Percentiles rank a stretch among this genome's conserved stretches.
These are phyloP conservation scores for Trichophyton rubrum DNA, from an alignment of 2,329 filamentous ascomycete species.

Conservation along the genomic window DNA sequence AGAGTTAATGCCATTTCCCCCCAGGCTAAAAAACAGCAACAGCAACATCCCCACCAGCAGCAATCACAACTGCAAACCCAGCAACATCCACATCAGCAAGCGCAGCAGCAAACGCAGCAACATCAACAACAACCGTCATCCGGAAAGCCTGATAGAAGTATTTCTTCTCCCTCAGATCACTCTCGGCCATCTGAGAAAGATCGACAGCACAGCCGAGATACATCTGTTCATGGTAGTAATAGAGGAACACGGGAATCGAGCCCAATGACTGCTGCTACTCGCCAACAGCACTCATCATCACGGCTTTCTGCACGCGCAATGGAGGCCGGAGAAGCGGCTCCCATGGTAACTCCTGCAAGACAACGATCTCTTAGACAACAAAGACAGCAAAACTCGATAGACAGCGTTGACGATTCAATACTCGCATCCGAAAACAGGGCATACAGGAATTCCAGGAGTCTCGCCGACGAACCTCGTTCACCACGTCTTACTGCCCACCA, in stretches of 20 bases:
- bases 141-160: constrained; percentile 36
- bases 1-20: constrained; percentile 33
- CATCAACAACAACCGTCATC: constrained; percentile 30
- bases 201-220: constrained; percentile 33
- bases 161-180: constrained; percentile 33
- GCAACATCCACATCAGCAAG: constrained; percentile 27
- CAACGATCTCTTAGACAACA: constrained; percentile 45
- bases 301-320: constrained; percentile 30
- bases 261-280: constrained; percentile 40
- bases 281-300: constrained; percentile 40
- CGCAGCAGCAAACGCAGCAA: background rate
- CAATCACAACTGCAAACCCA: constrained; percentile 28
- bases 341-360: constrained; percentile 32
- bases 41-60: constrained; percentile 19
- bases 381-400: constrained; percentile 53
- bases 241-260: constrained; percentile 34
- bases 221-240: constrained; percentile 25
- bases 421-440: constrained; percentile 31
- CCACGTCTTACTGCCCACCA: constrained; percentile 35
- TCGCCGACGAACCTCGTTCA: constrained; percentile 34
- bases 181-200: constrained; percentile 37
- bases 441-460: constrained; percentile 30
- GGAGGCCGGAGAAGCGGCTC: constrained; percentile 36
- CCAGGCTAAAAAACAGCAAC: constrained; percentile 7
- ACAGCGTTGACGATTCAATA: constrained; percentile 51